Conservation (phyloP, 148 eudicot genomes). For the Limonium bicolor region DNA sequence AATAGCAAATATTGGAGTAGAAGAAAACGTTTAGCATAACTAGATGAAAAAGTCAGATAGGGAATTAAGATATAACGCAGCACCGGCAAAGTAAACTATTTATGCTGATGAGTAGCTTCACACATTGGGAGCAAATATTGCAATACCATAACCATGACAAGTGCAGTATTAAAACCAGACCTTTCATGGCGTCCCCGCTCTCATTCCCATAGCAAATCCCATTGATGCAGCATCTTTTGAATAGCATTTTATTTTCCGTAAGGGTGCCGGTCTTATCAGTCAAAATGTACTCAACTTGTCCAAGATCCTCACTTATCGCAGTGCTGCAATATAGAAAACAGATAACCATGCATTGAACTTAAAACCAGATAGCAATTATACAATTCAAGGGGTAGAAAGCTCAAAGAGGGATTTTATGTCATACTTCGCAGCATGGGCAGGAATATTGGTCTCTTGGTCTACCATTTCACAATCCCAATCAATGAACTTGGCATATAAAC, state of each 20-base stretch:
- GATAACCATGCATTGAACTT: not conserved
- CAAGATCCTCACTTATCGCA: slow-evolving; percentile 99
- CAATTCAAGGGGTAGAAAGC: not conserved
- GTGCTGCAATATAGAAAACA: slow-evolving; percentile 61
- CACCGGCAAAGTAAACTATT: no score
- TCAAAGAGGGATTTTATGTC: slow-evolving; percentile 8
- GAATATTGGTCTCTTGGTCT: slow-evolving; percentile 68
- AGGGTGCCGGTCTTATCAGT: slow-evolving; percentile 98
- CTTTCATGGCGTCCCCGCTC: slow-evolving; percentile 80
- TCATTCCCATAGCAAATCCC: slow-evolving; percentile 88
- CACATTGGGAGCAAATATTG: not conserved
- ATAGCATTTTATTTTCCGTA: slow-evolving; percentile 91
- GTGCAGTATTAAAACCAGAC: slow-evolving; percentile 26
- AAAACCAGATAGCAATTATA: not conserved
- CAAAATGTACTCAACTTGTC: slow-evolving; percentile 96
- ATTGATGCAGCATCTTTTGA: slow-evolving; percentile 72
- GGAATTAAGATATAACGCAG: no score
- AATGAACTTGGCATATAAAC: slow-evolving; percentile 92
- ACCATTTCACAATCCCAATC: slow-evolving; percentile 96
- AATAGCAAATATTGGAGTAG: no score
- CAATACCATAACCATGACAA: no score
- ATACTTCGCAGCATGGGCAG: slow-evolving; percentile 82
- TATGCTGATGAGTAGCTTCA: not conserved
- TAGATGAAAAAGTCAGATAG: no score
- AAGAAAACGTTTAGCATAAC: no score